A percentile compares a stretch with the other conserved stretches of the same genome.
These are phyloP conservation scores for Tarenaya hassleriana DNA, from an alignment of 345 rosid genomes.

Conservation along the genomic window DNA sequence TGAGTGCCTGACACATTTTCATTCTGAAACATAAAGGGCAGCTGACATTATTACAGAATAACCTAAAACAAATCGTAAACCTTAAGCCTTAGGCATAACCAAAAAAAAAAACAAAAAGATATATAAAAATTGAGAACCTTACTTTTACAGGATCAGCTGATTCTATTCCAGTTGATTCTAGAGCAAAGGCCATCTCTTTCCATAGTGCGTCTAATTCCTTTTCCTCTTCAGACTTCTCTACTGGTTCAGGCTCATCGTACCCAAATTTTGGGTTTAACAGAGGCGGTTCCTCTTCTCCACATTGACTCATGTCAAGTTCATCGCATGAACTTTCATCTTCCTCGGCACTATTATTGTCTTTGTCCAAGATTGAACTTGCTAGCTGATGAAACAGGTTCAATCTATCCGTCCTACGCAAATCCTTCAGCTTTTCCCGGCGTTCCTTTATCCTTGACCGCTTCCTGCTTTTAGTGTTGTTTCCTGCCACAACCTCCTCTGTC, in stretches of 20 bases:
- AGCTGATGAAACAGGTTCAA: constrained; percentile 13
- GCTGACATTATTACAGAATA: background rate
- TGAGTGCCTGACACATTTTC: constrained; percentile 12
- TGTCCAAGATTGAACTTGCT: constrained; percentile 23
- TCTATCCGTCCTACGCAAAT: background rate
- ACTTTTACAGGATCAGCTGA: constrained; percentile 27
- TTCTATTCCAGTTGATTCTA: constrained; percentile 22
- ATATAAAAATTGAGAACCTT: constrained; percentile 17
- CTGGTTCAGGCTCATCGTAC: constrained; percentile 28
- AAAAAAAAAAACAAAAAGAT: background rate
- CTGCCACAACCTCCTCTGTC: constrained; percentile 1
- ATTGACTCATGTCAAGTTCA: constrained; percentile 1
- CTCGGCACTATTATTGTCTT: background rate
- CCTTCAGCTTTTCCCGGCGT: background rate
- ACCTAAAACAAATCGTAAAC: background rate
- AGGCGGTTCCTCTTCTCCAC: constrained; percentile 9
- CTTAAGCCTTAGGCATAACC: constrained; percentile 4
- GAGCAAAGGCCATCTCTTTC: constrained; percentile 46
- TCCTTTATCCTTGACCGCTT: constrained; percentile 7
- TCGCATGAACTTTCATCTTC: constrained; percentile 6
- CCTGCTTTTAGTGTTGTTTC: constrained; percentile 5
- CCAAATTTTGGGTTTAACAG: constrained; percentile 39
- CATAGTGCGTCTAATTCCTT: constrained; percentile 44
- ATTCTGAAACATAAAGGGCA: constrained; percentile 26
- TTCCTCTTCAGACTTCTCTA: constrained; percentile 43